phyloP scores from a whole-genome alignment of 352 stramenopile genomes.

The Blastocystis sp. region DNA sequence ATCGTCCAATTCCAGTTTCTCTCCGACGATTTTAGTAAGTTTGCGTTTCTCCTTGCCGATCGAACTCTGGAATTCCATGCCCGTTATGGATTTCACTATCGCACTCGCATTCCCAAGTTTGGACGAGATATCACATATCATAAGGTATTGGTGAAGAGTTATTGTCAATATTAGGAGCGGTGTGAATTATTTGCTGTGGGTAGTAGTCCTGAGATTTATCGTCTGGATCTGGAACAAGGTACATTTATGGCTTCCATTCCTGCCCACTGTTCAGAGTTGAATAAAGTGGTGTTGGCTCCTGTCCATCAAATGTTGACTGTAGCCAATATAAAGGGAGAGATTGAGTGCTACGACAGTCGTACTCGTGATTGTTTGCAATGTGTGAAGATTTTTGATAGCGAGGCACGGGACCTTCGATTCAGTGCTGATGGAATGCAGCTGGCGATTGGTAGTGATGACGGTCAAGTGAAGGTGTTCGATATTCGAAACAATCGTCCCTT shows the following conservation, averaged over 20 bases:
- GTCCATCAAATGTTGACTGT: constrained; percentile 81
- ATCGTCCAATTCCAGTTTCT: constrained; percentile 89
- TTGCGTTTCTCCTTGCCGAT: constrained; percentile 89
- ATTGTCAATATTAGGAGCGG: constrained; percentile 68
- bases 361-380: constrained; percentile 14
- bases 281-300: constrained; percentile 79
- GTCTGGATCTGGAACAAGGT: constrained; percentile 93
- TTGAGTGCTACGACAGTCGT: constrained; percentile 64
- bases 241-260: constrained; percentile 82
- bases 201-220: constrained; percentile 81
- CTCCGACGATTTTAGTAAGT: constrained; percentile 90
- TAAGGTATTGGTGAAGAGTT: constrained; percentile 62
- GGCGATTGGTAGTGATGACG: constrained; percentile 81
- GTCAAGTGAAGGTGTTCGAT: constrained; percentile 87
- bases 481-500: constrained; percentile 84
- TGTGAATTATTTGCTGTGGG: constrained; percentile 88
- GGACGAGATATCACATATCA: constrained; percentile 92
- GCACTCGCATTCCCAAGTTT: constrained; percentile 89
- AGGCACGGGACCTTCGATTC: constrained; percentile 26
- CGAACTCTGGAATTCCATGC: constrained; percentile 92
- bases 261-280: constrained; percentile 72
- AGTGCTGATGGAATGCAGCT: constrained; percentile 64
- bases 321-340: constrained; percentile 66
- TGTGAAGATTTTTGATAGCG: constrained; percentile 41
- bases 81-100: constrained; percentile 90